Evolutionary conservation across 345 rosid species (phyloP), one percentile per base, ranked within the genome.

Genomic region (Turritis glabra): DNA sequence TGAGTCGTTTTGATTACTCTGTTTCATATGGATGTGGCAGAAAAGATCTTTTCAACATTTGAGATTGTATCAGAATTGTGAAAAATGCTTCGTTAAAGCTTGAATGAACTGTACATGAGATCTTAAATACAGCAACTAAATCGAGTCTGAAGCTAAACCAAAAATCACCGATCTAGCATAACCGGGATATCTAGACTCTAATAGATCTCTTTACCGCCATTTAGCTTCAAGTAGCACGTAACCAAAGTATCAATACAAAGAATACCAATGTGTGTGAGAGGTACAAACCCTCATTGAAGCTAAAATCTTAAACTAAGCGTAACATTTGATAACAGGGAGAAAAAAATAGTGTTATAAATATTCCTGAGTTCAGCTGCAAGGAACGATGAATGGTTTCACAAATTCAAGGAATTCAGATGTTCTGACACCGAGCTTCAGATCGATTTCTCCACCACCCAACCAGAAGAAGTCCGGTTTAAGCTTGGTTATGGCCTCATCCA

Each of bases 401-500:
- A 79, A 82, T 56, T 83, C 80, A 72, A 90, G 76, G 65, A 95
- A 90, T 29, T 90, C 86, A 4, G 90, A 82, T 64, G 96, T 89
- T 77, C 79, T 82, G 57, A 92, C 80, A 19, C 98, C 98, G 8
- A 92, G 91, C 94, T 95, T 95, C 83, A 92, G 77, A 85, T 92
- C 94, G 8, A 75, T 74, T 78, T 95, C 97, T 38, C 98, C 96
- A 18, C 99, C 97, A 21, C 97, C 98, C 71, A 92, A 83, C 99
- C 97, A 92, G 86, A 95, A 87, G 87, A 82, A 90, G 60, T 85
- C 85, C 0, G 97, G 96, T 58, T 64, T 78, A 51, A 92, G 97
- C 82, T 83, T 88, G 52, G 79, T 82, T 54, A 95, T 88, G 53
- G 97, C 98, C 83, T 92, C 97, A 65, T 92, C 99, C 86, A 92